A percentile compares a stretch with the other conserved stretches of the same genome.
Conservation (phyloP, 192 early-diverging fungal species). For the Coemansia asiatica region DNA sequence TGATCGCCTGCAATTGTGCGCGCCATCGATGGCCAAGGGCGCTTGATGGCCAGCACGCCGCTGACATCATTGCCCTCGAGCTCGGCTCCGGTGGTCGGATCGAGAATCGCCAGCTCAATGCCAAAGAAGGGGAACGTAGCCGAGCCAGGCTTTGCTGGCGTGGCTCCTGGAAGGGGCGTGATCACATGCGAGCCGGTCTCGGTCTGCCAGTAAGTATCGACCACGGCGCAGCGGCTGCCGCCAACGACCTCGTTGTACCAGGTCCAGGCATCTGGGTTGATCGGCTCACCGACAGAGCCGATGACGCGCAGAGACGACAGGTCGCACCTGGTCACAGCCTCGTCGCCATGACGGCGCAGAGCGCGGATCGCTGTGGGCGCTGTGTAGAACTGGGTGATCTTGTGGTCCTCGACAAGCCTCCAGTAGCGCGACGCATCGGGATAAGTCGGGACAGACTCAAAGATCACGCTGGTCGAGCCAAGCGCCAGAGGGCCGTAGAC, state of each 20-base stretch:
- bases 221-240: constrained; percentile 81
- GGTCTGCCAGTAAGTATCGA: constrained; percentile 95
- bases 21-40: constrained; percentile 90
- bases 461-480: constrained; percentile 89
- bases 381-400: constrained; percentile 97
- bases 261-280: constrained; percentile 96
- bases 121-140: constrained; percentile 98
- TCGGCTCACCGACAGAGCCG: constrained; percentile 95
- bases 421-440: constrained; percentile 82
- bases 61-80: constrained; percentile 82
- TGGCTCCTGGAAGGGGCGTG: constrained; percentile 87
- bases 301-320: constrained; percentile 84
- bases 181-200: constrained; percentile 95
- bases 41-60: constrained; percentile 86
- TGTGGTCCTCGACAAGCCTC: constrained; percentile 83
- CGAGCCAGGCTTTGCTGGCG: constrained; percentile 88
- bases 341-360: constrained; percentile 83
- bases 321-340: constrained; percentile 73
- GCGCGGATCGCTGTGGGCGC: constrained; percentile 97
- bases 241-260: constrained; percentile 96
- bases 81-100: constrained; percentile 81
- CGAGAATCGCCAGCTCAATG: constrained; percentile 82
- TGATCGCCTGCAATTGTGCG: constrained; percentile 91
- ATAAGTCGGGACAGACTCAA: constrained; percentile 94
- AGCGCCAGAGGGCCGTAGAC: constrained; percentile 87